Conservation (phyloP, 352 stramenopile genomes). For the Pythium pyrilobum region DNA sequence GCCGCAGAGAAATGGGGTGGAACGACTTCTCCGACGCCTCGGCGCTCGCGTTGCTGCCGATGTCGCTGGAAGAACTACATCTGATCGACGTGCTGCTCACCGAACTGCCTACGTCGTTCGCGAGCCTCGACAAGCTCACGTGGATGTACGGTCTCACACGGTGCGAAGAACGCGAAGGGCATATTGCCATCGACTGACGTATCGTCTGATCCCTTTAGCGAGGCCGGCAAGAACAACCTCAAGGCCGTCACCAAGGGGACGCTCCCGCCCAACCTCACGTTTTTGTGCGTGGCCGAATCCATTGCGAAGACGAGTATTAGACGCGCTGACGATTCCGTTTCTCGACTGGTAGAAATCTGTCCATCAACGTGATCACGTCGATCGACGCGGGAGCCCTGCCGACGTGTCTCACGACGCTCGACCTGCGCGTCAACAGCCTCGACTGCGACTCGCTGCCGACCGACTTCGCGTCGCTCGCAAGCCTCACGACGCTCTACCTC, state of each 20-base stretch:
- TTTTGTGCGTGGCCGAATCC: conserved; percentile 1
- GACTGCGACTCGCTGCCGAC: not conserved
- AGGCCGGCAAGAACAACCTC: conserved; percentile 1
- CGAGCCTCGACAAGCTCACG: conserved; percentile 18
- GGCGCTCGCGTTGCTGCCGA: conserved; percentile 20
- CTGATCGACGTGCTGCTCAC: conserved; percentile 15
- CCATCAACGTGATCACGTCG: conserved; percentile 4
- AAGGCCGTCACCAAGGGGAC: not conserved
- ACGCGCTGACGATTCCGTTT: too few species aligned
- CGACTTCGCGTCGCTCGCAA: not conserved
- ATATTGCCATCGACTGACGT: not conserved
- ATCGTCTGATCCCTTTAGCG: not conserved
- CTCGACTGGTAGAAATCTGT: conserved; percentile 18
- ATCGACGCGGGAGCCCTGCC: conserved; percentile 11
- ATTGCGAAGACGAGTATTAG: too few species aligned
- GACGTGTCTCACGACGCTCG: conserved; percentile 2
- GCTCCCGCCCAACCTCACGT: conserved; percentile 7
- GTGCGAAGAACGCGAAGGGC: too few species aligned
- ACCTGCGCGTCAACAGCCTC: conserved; percentile 11
- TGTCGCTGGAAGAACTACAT: conserved; percentile 23
- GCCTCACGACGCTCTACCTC: conserved; percentile 13
- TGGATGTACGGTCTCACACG: conserved; percentile 1
- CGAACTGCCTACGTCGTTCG: conserved; percentile 21
- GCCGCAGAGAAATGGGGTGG: conserved; percentile 29
- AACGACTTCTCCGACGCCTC: conserved; percentile 26